Evolutionary conservation across 768 basidiomycete genomes (phyloP), one percentile per base, ranked within the genome.

Genomic region (Calocera viscosa): DNA sequence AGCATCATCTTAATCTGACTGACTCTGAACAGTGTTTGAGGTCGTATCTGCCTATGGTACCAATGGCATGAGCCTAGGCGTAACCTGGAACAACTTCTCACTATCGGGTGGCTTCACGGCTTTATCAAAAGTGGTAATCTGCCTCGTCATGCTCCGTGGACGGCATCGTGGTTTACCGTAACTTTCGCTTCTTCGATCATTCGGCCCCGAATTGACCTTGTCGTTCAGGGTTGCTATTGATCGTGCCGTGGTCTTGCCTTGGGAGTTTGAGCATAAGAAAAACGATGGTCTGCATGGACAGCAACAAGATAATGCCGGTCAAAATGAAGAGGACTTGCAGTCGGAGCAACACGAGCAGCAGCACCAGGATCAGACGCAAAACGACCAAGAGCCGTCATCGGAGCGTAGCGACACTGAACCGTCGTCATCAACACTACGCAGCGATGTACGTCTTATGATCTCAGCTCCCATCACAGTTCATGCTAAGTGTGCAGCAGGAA

Each of bases 121-220:
- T 0, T 76, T 96, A 3, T 94, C 93, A 0, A 98, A 98, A 75
- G 81, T 98, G 38, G 85, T 98, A 67, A 71, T 97, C 30, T 87
- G 86, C 72, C 75, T 83, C 11, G 92, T 98, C 70, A 98, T 98
- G 91, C 82, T 99, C 68, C 89, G 96, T 67, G 93, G 94, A 8
- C 84, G 92, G 14, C 94, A 97, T 75, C 87, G 94, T 60, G 91
- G 91, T 30, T 64, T 76, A 19, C 75, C 75, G 12, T 73, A 73
- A 5, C 74, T 75, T 64, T 64, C 24, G 40, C 39, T 24, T 1
- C 17, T 30, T 34, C 19, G 2, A 16, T 17, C n/a, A 40, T 49
- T 32, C 10, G 17, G 19, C 2, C 33, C 11, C 1, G 3, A 8
- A 5, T 40, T n/a, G 64, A 28, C 28, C 43, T 65, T 35, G 19